phyloP scores from a whole-genome alignment of 2,329 filamentous ascomycete genomes.

The Phialophora expanda region DNA sequence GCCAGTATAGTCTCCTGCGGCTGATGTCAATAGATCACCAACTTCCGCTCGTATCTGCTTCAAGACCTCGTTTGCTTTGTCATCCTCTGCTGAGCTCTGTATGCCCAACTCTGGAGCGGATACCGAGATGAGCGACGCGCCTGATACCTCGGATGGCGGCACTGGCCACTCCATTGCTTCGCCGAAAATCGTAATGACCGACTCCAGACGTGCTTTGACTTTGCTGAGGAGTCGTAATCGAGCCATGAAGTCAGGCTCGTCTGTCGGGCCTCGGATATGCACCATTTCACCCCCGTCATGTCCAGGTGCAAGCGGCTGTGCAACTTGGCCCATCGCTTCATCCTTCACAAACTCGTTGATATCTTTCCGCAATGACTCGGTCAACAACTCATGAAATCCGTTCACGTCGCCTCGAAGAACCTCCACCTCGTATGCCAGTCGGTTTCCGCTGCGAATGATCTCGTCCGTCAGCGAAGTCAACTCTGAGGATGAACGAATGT shows the following conservation, averaged over 20 bases:
- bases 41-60: constrained; percentile 74
- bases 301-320: constrained; percentile 1
- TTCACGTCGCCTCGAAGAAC: constrained; percentile 86
- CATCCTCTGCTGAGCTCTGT: constrained; percentile 73
- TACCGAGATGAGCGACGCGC: constrained; percentile 85
- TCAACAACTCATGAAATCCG: constrained; percentile 77
- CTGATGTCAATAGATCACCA: constrained; percentile 64
- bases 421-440: constrained; percentile 93
- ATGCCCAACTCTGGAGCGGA: constrained; percentile 78
- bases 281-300: constrained; percentile 26
- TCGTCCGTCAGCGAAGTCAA: constrained; percentile 93
- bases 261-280: constrained; percentile 15
- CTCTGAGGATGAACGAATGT: constrained; percentile 76
- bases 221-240: constrained; percentile 81
- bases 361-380: constrained; percentile 73
- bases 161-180: constrained; percentile 95
- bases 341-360: constrained; percentile 72
- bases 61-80: constrained; percentile 83
- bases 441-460: constrained; percentile 84
- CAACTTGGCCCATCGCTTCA: constrained; percentile 39
- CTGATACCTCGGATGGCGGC: constrained; percentile 82
- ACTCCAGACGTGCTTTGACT: constrained; percentile 82
- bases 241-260: constrained; percentile 71
- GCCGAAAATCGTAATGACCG: constrained; percentile 88
- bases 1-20: constrained; percentile 66